A percentile compares a stretch with the other conserved stretches of the same genome.
phyloP scores from a whole-genome alignment of 2,329 filamentous ascomycete species.

The Aureobasidium pullulans region DNA sequence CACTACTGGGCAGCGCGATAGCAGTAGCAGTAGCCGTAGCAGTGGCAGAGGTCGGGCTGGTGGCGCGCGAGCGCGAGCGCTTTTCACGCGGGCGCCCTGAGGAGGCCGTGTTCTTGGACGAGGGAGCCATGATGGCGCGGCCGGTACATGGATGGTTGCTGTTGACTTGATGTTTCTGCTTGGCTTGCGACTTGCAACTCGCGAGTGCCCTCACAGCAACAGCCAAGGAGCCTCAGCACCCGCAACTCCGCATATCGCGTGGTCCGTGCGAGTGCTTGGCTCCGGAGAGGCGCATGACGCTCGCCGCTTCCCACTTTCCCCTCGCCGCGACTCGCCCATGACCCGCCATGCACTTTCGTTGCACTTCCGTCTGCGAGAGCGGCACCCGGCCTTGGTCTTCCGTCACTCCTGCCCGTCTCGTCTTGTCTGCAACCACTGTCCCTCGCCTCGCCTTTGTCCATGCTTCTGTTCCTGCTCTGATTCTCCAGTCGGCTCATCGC shows the following conservation, averaged over 20 bases:
- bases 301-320: too few species aligned
- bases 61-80: conserved; percentile 68
- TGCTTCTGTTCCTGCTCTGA: background rate
- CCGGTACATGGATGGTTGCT: background rate
- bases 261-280: background rate
- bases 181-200: background rate
- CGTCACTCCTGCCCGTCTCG: background rate
- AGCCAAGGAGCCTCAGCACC: too few species aligned
- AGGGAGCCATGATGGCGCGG: conserved; percentile 11
- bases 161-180: too few species aligned
- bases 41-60: conserved; percentile 55
- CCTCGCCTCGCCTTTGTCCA: conserved; percentile 14
- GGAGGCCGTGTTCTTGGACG: conserved; percentile 26
- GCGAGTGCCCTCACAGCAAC: background rate
- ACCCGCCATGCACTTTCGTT: too few species aligned
- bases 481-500: background rate
- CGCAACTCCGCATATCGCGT: background rate
- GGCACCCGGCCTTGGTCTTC: too few species aligned
- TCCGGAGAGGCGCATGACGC: too few species aligned
- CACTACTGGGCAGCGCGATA: conserved; percentile 45
- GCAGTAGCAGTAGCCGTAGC: conserved; percentile 40
- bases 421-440: too few species aligned
- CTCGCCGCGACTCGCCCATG: too few species aligned
- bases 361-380: too few species aligned
- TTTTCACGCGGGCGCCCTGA: conserved; percentile 41